Evolutionary conservation across 1,284 basidiomycete genomes (phyloP), one percentile per base, ranked within the genome.

Genomic region (Cutaneotrichosporon sp.): DNA sequence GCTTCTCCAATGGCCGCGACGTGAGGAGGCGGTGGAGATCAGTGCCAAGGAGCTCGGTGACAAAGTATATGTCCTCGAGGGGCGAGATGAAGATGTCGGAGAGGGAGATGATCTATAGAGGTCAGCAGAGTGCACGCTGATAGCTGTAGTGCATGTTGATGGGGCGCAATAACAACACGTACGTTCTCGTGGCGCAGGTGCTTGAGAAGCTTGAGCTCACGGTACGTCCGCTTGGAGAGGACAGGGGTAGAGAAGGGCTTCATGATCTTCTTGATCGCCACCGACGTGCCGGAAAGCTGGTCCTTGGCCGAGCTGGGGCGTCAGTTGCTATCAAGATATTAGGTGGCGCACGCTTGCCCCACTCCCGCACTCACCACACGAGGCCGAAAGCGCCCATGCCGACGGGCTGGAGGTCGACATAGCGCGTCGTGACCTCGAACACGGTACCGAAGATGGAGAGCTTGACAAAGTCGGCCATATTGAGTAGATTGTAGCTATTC

Each of bases 241-340:
- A 99, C 97, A 13, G 96, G 94, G 13, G 97, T 97, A 78, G 90
- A 92, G 81, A 97, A 96, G 10, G 93, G 93, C 81, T 96, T 96
- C 93, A 95, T 96, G 82, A 97, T 97, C 87, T 97, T 97, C 86
- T 97, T 97, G 83, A 97, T 94, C 73, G 94, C 97, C 64, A 97
- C 95, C 31, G 92, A 92, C 38, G 92, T 89, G 61, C 88, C 90
- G 8, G 94, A 97, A 60, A 99, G 86, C 82, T 98, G 94, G 81
- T 99, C 97, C 81, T 97, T 98, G 55, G 96, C 94, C 21, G 96
- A 98, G 78, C 94, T 94, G 72, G 16, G 22, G 58, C 21, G 65
- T 59, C 31, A 69, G 38, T 32, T n/a, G 26, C 14, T 4, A 18
- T 51, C 22, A 26, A 26, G 26, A 26, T 2, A 26, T 26, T 26